phyloP scores from a whole-genome alignment of 305 asterid genomes.

The Plantago coronopus region DNA sequence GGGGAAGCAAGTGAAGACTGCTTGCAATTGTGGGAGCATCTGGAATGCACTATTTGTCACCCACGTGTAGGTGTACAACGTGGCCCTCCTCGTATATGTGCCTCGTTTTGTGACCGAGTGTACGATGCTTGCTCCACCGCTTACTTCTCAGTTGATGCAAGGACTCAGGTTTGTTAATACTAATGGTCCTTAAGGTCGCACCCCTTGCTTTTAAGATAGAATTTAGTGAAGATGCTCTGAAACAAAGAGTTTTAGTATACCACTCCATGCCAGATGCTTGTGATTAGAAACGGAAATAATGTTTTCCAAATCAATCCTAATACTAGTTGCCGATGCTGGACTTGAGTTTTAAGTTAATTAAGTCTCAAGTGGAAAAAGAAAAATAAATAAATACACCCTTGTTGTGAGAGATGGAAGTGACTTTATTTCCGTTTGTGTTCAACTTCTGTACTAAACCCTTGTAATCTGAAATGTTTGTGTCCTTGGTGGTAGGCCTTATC shows the following conservation, averaged over 20 bases:
- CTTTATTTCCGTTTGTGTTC: not conserved
- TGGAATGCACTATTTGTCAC: constrained; percentile 93
- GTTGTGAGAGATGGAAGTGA: constrained; percentile 2
- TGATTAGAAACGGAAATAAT: not conserved
- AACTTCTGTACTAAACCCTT: constrained; percentile 7
- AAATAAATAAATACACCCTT: not conserved
- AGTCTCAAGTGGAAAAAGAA: not conserved
- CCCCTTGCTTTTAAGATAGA: constrained; percentile 5
- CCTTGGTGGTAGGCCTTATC: not conserved
- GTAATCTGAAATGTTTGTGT: not conserved
- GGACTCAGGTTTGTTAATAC: constrained; percentile 60
- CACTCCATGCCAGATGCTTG: not conserved
- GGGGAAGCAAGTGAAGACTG: constrained; percentile 97
- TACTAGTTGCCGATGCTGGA: not conserved
- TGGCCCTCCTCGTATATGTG: constrained; percentile 78
- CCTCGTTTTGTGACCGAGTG: constrained; percentile 75
- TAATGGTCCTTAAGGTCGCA: constrained; percentile 8
- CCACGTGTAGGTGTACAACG: constrained; percentile 75
- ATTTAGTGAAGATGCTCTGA: constrained; percentile 4
- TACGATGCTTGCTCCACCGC: constrained; percentile 78
- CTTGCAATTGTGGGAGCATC: constrained; percentile 84
- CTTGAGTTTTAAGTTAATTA: not conserved
- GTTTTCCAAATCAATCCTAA: too few relatives aligned
- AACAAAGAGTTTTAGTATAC: not conserved
- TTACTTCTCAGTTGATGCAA: constrained; percentile 76